phyloP scores from a whole-genome alignment of 768 basidiomycete species.

The Auriscalpium vulgare region DNA sequence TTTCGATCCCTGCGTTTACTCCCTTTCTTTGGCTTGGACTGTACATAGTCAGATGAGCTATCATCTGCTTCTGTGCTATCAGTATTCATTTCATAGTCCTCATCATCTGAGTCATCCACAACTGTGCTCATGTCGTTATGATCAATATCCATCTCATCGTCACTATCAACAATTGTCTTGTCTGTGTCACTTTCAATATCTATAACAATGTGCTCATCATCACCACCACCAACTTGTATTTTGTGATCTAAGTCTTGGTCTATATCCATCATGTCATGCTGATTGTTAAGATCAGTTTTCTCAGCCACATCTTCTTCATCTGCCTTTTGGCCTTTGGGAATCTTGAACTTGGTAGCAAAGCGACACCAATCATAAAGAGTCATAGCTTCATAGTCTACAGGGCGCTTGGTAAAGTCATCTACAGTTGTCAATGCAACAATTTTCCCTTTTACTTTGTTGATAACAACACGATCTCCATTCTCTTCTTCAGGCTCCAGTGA shows the following conservation, averaged over 20 bases:
- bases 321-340: not conserved
- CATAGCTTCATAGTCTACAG: conserved; percentile 13
- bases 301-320: too few relatives aligned
- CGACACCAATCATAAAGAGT: conserved; percentile 22
- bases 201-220: too few relatives aligned
- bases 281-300: not conserved
- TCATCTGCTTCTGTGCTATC: not conserved
- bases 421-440: conserved; percentile 18
- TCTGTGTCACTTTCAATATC: too few relatives aligned
- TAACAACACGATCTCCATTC: conserved; percentile 8
- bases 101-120: not conserved
- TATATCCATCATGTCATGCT: not conserved
- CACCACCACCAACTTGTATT: not conserved
- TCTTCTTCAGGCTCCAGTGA: not conserved
- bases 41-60: not conserved
- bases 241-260: not conserved
- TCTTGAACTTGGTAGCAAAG: not conserved
- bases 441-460: conserved; percentile 8
- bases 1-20: too few relatives aligned
- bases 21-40: too few relatives aligned
- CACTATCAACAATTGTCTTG: too few relatives aligned
- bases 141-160: too few relatives aligned
- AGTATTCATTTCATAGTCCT: not conserved
- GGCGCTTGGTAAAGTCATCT: conserved; percentile 27
- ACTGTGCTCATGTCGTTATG: not conserved